phyloP scores from a whole-genome alignment of 495 filamentous ascomycete genomes.

The Cercophora sp. region DNA sequence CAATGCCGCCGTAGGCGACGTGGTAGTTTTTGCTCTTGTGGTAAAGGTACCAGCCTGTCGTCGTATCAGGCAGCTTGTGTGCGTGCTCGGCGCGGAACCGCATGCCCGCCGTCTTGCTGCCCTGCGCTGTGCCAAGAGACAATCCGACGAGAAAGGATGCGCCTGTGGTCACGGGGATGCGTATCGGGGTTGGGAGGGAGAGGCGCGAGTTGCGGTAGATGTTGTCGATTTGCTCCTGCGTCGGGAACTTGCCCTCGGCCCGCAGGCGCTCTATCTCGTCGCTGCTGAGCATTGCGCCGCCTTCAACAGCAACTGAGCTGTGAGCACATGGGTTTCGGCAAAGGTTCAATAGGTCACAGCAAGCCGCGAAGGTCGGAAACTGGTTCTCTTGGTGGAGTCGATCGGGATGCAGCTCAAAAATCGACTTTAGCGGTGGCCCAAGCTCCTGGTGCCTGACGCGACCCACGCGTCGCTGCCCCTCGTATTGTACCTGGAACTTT shows the following conservation, averaged over 20 bases:
- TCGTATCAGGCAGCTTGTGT: conserved; percentile 77
- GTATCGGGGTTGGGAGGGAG: conserved; percentile 50
- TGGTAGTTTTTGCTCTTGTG: conserved; percentile 97
- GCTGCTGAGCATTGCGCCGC: not conserved
- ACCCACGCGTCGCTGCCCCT: not conserved
- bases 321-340: no score
- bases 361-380: no score
- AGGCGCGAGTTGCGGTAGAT: conserved; percentile 51
- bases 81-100: conserved; percentile 91
- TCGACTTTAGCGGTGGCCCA: not conserved
- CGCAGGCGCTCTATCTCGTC: conserved; percentile 14
- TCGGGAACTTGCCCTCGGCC: conserved; percentile 5
- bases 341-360: no score
- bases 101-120: conserved; percentile 66
- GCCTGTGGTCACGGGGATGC: conserved; percentile 58
- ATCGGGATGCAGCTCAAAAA: not conserved
- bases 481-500: not conserved
- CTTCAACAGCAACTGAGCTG: no score
- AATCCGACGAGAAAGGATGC: conserved; percentile 63
- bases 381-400: no score
- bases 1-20: conserved; percentile 64
- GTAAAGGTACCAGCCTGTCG: conserved; percentile 91
- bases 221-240: conserved; percentile 15
- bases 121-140: conserved; percentile 66
- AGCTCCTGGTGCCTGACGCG: not conserved